phyloP scores from a whole-genome alignment of 2,329 filamentous ascomycete species.

The Helminthosporium solani region DNA sequence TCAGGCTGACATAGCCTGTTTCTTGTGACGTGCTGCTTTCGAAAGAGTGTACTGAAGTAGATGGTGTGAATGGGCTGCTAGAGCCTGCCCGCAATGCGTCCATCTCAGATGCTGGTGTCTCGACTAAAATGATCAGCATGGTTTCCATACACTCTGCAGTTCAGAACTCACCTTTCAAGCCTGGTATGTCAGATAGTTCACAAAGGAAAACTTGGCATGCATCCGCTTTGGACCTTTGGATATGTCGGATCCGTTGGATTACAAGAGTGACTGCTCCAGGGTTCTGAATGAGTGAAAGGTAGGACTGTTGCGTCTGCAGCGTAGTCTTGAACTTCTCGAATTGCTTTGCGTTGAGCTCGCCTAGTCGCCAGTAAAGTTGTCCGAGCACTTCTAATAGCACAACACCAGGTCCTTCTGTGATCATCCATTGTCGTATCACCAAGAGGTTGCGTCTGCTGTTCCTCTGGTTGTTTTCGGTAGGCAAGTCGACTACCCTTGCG shows the following conservation, averaged over 20 bases:
- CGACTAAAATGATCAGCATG: slow-evolving; percentile 22
- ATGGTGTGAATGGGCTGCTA: slow-evolving; percentile 28
- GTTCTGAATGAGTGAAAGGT: slow-evolving; percentile 30
- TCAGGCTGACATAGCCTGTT: slow-evolving; percentile 23
- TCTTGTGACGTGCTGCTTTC: slow-evolving; percentile 30
- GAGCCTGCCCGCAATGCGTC: slow-evolving; percentile 24
- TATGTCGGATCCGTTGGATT: slow-evolving; percentile 35
- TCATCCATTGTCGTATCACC: slow-evolving; percentile 39
- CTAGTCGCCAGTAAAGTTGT: slow-evolving; percentile 39
- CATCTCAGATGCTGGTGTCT: slow-evolving; percentile 28
- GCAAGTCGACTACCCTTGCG: slow-evolving; percentile 36
- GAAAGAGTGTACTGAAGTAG: slow-evolving; percentile 22
- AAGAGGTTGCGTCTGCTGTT: slow-evolving; percentile 38
- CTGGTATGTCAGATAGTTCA: slow-evolving; percentile 34
- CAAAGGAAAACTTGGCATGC: slow-evolving; percentile 38
- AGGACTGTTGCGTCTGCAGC: slow-evolving; percentile 29
- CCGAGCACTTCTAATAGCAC: slow-evolving; percentile 37
- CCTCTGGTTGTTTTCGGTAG: slow-evolving; percentile 37
- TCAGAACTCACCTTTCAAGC: slow-evolving; percentile 26
- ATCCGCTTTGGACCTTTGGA: slow-evolving; percentile 35
- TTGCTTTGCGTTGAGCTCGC: slow-evolving; percentile 40
- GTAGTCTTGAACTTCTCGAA: slow-evolving; percentile 37
- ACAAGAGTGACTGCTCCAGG: slow-evolving; percentile 26
- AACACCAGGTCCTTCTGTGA: slow-evolving; percentile 34
- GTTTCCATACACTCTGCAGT: not conserved